A percentile compares a stretch with the other conserved stretches of the same genome.
Evolutionary conservation across 345 rosid species (phyloP).

Genomic region (Geranium rotundifolium): DNA sequence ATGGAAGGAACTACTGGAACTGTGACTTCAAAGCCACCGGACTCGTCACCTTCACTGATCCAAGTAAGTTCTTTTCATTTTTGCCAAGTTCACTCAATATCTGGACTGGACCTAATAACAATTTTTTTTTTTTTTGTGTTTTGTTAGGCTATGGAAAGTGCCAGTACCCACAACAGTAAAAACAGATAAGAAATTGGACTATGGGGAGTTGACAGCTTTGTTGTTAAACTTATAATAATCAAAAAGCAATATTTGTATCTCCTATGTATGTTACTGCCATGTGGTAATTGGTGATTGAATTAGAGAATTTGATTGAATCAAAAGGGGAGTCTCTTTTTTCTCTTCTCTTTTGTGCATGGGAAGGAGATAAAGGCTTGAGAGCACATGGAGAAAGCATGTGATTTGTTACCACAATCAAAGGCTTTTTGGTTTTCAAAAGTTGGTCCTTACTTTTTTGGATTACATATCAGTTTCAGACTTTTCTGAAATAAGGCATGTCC

Average conservation of each 20-base stretch:
- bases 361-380: slow-evolving; percentile 3
- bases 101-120: too few relatives aligned
- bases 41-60: slow-evolving; percentile 54
- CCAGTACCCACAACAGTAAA: slow-evolving; percentile 44
- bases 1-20: slow-evolving; percentile 68
- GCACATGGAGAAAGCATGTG: slow-evolving; percentile 8
- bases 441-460: slow-evolving; percentile 1
- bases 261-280: background rate
- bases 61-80: slow-evolving; percentile 27
- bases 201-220: background rate
- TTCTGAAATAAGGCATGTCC: background rate
- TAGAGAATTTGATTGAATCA: slow-evolving; percentile 17
- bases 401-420: slow-evolving; percentile 20
- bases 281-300: background rate
- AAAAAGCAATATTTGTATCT: background rate
- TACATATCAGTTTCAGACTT: slow-evolving; percentile 8
- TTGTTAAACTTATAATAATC: background rate
- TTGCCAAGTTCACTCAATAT: background rate
- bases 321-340: background rate
- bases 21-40: slow-evolving; percentile 63
- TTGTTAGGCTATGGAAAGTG: slow-evolving; percentile 48
- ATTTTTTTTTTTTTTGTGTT: background rate
- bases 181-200: too few relatives aligned
- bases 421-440: slow-evolving; percentile 13
- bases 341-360: background rate